Evolutionary conservation across 2,329 filamentous ascomycete species (phyloP).

Genomic region (Didymella exigua): DNA sequence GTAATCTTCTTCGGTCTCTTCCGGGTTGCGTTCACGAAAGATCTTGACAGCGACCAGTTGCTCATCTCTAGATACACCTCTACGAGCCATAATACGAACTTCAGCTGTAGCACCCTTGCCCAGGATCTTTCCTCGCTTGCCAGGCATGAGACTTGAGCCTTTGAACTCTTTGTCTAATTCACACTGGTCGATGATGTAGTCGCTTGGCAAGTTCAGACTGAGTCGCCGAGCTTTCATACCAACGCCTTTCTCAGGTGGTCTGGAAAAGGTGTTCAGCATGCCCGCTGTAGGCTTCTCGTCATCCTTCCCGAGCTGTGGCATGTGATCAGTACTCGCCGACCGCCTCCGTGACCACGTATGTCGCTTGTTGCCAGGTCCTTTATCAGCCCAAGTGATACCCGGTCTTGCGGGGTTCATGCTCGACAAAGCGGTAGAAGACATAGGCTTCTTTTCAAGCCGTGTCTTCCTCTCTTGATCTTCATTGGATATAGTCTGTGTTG

Average conservation of each 20-base stretch:
- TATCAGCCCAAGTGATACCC: slow-evolving; percentile 41
- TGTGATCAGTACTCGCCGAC: slow-evolving; percentile 46
- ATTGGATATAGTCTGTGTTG: slow-evolving; percentile 40
- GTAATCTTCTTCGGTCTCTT: slow-evolving; percentile 76
- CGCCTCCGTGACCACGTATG: slow-evolving; percentile 38
- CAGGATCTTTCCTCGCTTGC: slow-evolving; percentile 74
- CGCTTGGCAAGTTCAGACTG: slow-evolving; percentile 74
- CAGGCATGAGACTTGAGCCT: slow-evolving; percentile 68
- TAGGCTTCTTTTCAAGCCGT: slow-evolving; percentile 25
- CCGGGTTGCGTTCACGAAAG: slow-evolving; percentile 73
- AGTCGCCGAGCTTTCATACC: slow-evolving; percentile 80
- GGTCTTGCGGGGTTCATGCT: slow-evolving; percentile 35
- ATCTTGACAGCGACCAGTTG: slow-evolving; percentile 86
- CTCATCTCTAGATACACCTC: slow-evolving; percentile 62
- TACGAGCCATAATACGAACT: slow-evolving; percentile 79
- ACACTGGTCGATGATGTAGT: slow-evolving; percentile 73
- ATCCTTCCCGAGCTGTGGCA: slow-evolving; percentile 33
- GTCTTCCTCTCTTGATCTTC: slow-evolving; percentile 16
- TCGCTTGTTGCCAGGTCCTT: slow-evolving; percentile 27
- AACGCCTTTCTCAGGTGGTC: slow-evolving; percentile 67
- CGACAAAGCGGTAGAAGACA: slow-evolving; percentile 39
- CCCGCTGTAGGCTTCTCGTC: slow-evolving; percentile 39
- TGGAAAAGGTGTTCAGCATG: slow-evolving; percentile 45
- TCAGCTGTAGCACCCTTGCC: slow-evolving; percentile 84
- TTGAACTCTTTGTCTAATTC: slow-evolving; percentile 73